Evolutionary conservation across 768 basidiomycete genomes (phyloP), one percentile per base, ranked within the genome.

Genomic region (Postia placenta): DNA sequence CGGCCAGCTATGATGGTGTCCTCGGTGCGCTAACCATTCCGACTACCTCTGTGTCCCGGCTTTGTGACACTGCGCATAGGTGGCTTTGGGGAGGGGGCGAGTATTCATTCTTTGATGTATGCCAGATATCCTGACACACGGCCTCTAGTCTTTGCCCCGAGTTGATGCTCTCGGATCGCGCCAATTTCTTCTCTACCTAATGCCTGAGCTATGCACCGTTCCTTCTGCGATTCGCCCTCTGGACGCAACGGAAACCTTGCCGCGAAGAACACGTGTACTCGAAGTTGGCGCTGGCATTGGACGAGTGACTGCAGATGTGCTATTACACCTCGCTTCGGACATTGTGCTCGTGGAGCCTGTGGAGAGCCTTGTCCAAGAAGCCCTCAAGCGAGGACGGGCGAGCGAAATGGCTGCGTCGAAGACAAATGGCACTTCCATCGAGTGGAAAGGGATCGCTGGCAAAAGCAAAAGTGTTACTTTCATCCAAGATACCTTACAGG

Each of bases 281-380:
- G 95, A 99, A 60, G 91, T 93, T 50, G 95, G 88, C 14, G 93
- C 93, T 5, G 95, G 95, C 11, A 85, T 99, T 42, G 95, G 95
- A 11, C 83, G 95, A 45, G 92, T 96, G 23, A 95, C 93, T 0
- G 73, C 80, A 2, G 82, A 88, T 56, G 90, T 93, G 11, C 80
- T 99, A 27, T 78, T 97, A n/a, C 87, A 85, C 58, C 83, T 97
- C 46, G 78, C 93, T 53, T 77, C 83, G 20, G 86, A 92, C 56
- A 91, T 97, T 42, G 83, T 92, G 38, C 79, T 95, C 47, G 76
- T 95, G 49, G 95, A 98, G 65, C 96, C 95, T 3, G 90, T 92
- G 1, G 75, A 74, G 12, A 61, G 77, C 25, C 92, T 97, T 64
- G 76, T 95, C 24, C 70, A 75, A 33, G 81, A 88, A 56, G 94